Conservation (phyloP, 2,329 filamentous ascomycete species). For the Botrytis pseudocinerea region DNA sequence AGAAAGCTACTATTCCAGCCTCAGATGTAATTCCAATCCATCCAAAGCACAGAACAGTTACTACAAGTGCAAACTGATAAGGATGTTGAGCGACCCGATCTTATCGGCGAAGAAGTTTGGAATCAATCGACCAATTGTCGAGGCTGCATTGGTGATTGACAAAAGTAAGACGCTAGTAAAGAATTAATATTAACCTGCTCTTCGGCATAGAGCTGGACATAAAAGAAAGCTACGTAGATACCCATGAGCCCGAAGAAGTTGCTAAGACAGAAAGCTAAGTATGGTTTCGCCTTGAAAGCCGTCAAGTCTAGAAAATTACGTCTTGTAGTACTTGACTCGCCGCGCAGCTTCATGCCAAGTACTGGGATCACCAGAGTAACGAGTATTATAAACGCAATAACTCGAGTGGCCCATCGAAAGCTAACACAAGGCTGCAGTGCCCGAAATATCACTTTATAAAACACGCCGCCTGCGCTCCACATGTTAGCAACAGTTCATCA, state of each 20-base stretch:
- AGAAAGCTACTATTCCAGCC: no score
- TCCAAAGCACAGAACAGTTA: no score
- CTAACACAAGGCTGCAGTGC: slow-evolving; percentile 38
- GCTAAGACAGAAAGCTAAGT: slow-evolving; percentile 39
- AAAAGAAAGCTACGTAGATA: slow-evolving; percentile 53
- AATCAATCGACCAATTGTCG: no score
- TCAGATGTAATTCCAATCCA: no score
- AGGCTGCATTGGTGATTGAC: no score
- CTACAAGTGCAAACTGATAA: no score
- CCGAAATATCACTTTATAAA: slow-evolving; percentile 1
- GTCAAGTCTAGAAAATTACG: not conserved
- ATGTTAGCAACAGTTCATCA: no score
- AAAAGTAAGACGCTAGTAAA: no score
- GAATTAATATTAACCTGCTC: no score
- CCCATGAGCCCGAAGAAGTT: slow-evolving; percentile 48
- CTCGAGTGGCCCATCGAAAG: not conserved
- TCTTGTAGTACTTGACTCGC: not conserved
- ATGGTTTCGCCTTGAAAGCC: slow-evolving; percentile 42
- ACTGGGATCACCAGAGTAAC: slow-evolving; percentile 2
- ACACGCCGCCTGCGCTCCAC: not conserved
- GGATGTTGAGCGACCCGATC: no score
- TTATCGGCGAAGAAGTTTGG: no score
- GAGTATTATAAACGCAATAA: not conserved
- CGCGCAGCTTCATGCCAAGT: slow-evolving; percentile 16
- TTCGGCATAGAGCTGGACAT: slow-evolving; percentile 43